These are phyloP conservation scores for Grosmannia clavigera DNA, from an alignment of 2,329 filamentous ascomycete genomes.

Conservation along the genomic window DNA sequence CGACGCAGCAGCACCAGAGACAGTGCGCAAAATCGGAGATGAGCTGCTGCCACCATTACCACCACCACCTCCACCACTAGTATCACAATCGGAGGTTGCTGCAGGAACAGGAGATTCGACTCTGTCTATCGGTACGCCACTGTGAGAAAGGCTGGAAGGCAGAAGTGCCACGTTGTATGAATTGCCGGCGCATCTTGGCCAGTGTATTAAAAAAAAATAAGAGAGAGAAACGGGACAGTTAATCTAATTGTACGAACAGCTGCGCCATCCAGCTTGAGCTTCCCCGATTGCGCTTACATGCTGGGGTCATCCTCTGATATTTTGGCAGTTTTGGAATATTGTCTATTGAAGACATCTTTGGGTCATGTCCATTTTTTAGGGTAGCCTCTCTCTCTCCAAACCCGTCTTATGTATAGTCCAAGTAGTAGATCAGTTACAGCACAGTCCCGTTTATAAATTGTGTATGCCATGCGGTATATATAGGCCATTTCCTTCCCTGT, in stretches of 20 bases:
- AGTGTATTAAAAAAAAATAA: neutral
- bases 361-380: neutral
- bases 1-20: neutral
- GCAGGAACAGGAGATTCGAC: neutral
- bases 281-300: neutral
- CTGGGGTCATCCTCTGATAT: too few relatives aligned
- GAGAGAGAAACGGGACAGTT: neutral
- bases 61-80: neutral
- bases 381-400: neutral
- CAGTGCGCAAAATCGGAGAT: neutral
- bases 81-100: too few relatives aligned
- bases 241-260: neutral
- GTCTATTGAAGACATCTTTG: neutral
- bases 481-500: neutral
- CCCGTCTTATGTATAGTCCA: neutral
- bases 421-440: neutral
- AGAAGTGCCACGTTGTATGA: neutral
- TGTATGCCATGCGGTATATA: neutral
- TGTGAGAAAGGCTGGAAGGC: neutral
- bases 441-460: neutral
- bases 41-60: neutral
- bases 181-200: neutral
- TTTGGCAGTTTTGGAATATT: neutral
- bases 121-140: constrained; percentile 1
- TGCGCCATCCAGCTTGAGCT: neutral